Evolutionary conservation across 2,329 filamentous ascomycete genomes (phyloP).

Genomic region (Cytospora piceae): DNA sequence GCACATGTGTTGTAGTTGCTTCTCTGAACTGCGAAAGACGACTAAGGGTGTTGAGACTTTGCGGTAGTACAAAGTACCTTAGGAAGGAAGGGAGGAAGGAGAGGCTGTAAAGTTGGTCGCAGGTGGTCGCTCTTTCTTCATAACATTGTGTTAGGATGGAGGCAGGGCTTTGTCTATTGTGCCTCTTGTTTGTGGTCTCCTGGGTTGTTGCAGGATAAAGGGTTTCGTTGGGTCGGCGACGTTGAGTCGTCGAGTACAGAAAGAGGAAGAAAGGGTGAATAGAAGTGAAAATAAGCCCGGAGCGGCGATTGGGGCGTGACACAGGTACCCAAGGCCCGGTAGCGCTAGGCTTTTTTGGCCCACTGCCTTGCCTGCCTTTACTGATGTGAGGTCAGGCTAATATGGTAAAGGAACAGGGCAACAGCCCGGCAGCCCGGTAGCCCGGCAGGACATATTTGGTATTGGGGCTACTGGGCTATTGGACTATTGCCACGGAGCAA

Average conservation of each 20-base stretch:
- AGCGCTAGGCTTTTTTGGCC: constrained; percentile 2
- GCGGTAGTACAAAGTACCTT: constrained; percentile 11
- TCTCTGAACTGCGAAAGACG: constrained; percentile 12
- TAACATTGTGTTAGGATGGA: constrained; percentile 15
- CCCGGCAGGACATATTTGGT: too few species aligned
- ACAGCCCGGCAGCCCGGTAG: neutral
- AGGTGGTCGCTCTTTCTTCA: constrained; percentile 22
- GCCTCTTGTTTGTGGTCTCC: neutral
- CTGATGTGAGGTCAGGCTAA: neutral
- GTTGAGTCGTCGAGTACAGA: constrained; percentile 11
- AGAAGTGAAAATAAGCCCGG: constrained; percentile 19
- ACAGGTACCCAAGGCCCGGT: constrained; percentile 4
- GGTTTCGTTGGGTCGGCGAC: neutral
- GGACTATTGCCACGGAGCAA: too few species aligned
- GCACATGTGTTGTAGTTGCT: constrained; percentile 16
- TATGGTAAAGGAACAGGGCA: neutral
- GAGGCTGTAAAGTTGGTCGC: constrained; percentile 10
- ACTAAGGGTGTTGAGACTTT: constrained; percentile 12
- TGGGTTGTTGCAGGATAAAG: constrained; percentile 6
- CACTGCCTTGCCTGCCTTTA: constrained; percentile 1
- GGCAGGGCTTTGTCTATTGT: constrained; percentile 8
- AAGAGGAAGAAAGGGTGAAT: constrained; percentile 4
- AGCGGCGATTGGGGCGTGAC: constrained; percentile 4
- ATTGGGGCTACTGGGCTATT: too few species aligned
- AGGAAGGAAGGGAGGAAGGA: constrained; percentile 19